Conservation (phyloP, 768 basidiomycete species). For the Trametes maxima region DNA sequence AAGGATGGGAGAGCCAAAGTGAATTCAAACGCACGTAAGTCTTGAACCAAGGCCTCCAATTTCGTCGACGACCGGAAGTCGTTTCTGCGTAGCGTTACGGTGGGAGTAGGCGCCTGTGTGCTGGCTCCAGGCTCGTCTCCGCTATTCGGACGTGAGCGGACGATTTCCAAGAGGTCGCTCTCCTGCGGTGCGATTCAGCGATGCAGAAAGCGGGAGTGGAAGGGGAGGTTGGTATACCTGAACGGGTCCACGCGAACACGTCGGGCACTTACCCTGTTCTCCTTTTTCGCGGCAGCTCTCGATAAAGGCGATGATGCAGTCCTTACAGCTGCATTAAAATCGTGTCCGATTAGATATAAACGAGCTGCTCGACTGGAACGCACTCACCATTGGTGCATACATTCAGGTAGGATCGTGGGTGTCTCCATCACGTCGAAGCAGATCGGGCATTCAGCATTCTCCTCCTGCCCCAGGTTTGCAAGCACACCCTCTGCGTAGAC, state of each 20-base stretch:
- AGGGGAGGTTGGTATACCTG: constrained; percentile 41
- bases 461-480: constrained; percentile 51
- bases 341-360: background rate
- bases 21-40: constrained; percentile 54
- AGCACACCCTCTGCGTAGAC: constrained; percentile 67
- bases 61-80: constrained; percentile 92
- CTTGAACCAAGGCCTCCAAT: constrained; percentile 76
- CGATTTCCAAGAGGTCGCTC: constrained; percentile 63
- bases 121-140: constrained; percentile 26
- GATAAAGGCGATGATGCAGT: constrained; percentile 81
- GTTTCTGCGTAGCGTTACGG: constrained; percentile 68
- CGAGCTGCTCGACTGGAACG: background rate
- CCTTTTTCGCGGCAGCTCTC: constrained; percentile 67
- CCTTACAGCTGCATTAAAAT: constrained; percentile 68
- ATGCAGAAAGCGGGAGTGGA: background rate
- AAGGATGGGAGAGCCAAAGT: background rate
- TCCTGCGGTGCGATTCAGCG: constrained; percentile 40
- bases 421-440: constrained; percentile 78
- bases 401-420: constrained; percentile 70
- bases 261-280: constrained; percentile 77
- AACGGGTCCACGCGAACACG: constrained; percentile 71
- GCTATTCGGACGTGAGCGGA: constrained; percentile 42
- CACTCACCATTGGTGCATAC: constrained; percentile 75
- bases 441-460: constrained; percentile 71
- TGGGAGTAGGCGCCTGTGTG: constrained; percentile 41